Conservation (phyloP, 148 eudicot genomes). For the Rhododendron simsii region DNA sequence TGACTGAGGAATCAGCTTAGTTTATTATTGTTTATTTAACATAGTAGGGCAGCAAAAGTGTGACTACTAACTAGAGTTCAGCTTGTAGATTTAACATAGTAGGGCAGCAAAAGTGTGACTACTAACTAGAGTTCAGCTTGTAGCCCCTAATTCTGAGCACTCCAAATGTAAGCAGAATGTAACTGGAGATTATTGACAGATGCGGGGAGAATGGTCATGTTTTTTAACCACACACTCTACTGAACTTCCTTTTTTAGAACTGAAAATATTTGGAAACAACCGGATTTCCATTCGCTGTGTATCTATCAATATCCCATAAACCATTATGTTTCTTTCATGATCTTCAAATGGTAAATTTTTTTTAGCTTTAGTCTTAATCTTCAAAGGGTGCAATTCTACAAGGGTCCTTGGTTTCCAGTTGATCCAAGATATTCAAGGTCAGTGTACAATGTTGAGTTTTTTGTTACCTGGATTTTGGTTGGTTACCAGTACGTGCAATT, state of each 20-base stretch:
- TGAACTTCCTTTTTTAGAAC: not conserved
- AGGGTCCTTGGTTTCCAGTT: not conserved
- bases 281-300: not conserved
- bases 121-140: not conserved
- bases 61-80: not conserved
- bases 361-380: not conserved
- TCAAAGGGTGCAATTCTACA: not conserved
- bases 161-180: not conserved
- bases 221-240: not conserved
- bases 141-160: not conserved
- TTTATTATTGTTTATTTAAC: not conserved
- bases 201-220: not conserved
- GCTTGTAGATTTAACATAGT: not conserved
- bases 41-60: not conserved
- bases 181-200: not conserved
- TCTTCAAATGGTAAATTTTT: not conserved
- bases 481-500: not conserved
- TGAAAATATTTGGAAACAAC: not conserved
- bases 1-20: constrained; percentile 8
- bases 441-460: not conserved
- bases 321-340: not conserved
- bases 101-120: not conserved
- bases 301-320: not conserved
- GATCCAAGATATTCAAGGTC: not conserved
- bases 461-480: not conserved